phyloP scores from a whole-genome alignment of 192 early-diverging fungal species.

The Umbelopsis sp. region DNA sequence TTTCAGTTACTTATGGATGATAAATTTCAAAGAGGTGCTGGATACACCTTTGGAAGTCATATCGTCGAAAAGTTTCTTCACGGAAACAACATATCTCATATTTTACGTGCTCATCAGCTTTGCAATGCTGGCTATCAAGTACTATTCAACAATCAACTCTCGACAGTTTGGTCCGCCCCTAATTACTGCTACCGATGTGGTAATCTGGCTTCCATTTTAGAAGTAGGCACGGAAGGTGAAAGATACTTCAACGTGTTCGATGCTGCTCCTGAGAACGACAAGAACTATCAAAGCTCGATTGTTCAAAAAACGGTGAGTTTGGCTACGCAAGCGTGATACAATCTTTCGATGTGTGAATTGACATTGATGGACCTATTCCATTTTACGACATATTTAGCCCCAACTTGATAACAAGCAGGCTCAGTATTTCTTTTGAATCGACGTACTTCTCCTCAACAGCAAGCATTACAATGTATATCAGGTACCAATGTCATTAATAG shows the following conservation, averaged over 20 bases:
- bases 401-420: slow-evolving; percentile 17
- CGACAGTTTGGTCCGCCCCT: slow-evolving; percentile 88
- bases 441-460: neutral
- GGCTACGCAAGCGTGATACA: no score
- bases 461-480: no score
- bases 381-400: neutral
- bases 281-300: slow-evolving; percentile 29
- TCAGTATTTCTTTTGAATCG: slow-evolving; percentile 10
- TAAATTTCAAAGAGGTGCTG: slow-evolving; percentile 67
- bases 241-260: slow-evolving; percentile 90
- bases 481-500: no score
- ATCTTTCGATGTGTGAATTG: no score
- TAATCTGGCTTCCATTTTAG: slow-evolving; percentile 82
- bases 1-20: neutral
- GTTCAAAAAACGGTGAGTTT: slow-evolving; percentile 8
- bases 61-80: slow-evolving; percentile 81
- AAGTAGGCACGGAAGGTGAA: slow-evolving; percentile 74
- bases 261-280: slow-evolving; percentile 79
- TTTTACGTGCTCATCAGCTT: slow-evolving; percentile 84
- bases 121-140: slow-evolving; percentile 89
- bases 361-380: neutral
- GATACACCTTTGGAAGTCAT: slow-evolving; percentile 82
- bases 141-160: slow-evolving; percentile 81
- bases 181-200: slow-evolving; percentile 89
- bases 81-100: slow-evolving; percentile 77